These are phyloP conservation scores for Microsporum audouinii DNA, from an alignment of 2,329 filamentous ascomycete species.

Conservation along the genomic window DNA sequence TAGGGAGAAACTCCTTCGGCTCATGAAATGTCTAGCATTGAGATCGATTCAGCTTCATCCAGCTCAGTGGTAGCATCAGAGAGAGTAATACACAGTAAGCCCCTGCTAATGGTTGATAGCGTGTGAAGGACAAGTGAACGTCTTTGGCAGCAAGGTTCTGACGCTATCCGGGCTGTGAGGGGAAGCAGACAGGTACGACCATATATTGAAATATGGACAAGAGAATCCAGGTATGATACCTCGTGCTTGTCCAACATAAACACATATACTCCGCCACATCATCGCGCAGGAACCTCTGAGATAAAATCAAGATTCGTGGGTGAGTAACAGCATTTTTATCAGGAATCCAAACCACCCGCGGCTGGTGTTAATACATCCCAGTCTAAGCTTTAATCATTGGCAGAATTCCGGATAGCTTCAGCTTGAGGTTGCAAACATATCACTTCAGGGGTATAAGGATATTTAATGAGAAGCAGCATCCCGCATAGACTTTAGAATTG, in stretches of 20 bases:
- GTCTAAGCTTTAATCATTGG: no score
- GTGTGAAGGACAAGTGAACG: no score
- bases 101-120: no score
- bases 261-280: not conserved
- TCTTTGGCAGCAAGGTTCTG: not conserved
- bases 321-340: not conserved
- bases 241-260: not conserved
- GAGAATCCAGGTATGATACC: no score
- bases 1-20: no score
- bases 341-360: not conserved
- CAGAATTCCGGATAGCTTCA: not conserved
- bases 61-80: no score
- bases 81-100: no score
- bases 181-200: not conserved
- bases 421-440: not conserved
- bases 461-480: not conserved
- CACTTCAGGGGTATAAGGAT: not conserved
- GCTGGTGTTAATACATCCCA: not conserved
- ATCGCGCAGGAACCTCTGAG: not conserved
- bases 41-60: no score
- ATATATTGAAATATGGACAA: not conserved
- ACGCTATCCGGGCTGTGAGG: not conserved
- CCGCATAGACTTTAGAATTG: no score
- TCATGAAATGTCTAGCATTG: no score
- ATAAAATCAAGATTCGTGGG: not conserved